phyloP scores from a whole-genome alignment of 495 filamentous ascomycete genomes.

The Podospora pseudoanserina region DNA sequence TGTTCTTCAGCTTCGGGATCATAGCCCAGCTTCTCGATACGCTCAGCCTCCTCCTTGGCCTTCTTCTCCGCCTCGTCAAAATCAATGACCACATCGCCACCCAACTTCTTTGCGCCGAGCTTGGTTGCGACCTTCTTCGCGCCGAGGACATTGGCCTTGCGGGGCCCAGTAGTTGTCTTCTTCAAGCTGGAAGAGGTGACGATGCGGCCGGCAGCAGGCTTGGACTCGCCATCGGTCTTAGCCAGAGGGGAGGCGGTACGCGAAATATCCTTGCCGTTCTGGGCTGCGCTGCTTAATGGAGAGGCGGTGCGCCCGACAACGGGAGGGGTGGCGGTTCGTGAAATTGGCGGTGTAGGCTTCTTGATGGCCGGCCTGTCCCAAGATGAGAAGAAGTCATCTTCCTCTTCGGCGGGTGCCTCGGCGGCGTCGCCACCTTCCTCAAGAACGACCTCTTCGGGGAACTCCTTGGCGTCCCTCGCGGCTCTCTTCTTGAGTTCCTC shows the following conservation, averaged over 20 bases:
- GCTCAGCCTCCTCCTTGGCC: conserved; percentile 94
- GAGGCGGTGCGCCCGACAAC: conserved; percentile 79
- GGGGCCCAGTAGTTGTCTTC: conserved; percentile 57
- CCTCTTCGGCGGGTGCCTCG: conserved; percentile 76
- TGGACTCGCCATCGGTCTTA: conserved; percentile 49
- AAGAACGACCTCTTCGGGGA: conserved; percentile 81
- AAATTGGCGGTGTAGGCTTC: conserved; percentile 89
- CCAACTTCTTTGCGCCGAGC: conserved; percentile 88
- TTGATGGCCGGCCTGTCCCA: conserved; percentile 99
- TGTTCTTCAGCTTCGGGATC: conserved; percentile 84
- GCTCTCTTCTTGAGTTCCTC: conserved; percentile 85
- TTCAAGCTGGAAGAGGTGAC: conserved; percentile 67
- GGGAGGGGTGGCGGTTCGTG: conserved; percentile 84
- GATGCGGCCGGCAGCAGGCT: conserved; percentile 60
- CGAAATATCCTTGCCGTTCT: conserved; percentile 61
- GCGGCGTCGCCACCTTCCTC: conserved; percentile 65
- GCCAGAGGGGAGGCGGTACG: conserved; percentile 80
- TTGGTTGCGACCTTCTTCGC: conserved; percentile 66
- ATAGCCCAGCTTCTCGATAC: conserved; percentile 97
- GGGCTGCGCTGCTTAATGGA: conserved; percentile 68
- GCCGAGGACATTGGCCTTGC: conserved; percentile 80
- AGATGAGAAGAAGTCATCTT: conserved; percentile 96
- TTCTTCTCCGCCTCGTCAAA: conserved; percentile 97
- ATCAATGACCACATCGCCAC: conserved; percentile 67
- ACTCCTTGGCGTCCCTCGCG: conserved; percentile 77